phyloP scores from a whole-genome alignment of 441 rosid genomes.

The Manihot esculenta region DNA sequence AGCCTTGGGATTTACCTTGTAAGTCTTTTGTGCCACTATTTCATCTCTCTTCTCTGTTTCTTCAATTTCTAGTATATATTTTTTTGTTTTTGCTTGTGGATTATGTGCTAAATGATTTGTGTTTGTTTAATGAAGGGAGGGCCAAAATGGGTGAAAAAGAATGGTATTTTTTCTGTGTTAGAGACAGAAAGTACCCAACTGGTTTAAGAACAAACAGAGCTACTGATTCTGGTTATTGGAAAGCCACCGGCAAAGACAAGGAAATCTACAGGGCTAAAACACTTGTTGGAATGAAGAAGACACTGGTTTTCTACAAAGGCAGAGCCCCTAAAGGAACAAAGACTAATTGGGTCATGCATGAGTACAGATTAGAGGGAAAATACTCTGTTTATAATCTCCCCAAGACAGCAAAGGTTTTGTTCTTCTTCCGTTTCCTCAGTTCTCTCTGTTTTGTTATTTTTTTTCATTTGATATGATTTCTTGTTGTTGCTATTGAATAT shows the following conservation, averaged over 20 bases:
- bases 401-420: conserved; percentile 61
- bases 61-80: background rate
- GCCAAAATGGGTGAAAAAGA: conserved; percentile 46
- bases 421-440: conserved; percentile 2
- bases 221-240: conserved; percentile 34
- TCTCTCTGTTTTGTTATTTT: background rate
- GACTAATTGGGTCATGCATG: conserved; percentile 93
- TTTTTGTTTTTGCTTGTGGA: background rate
- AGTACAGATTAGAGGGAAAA: conserved; percentile 73
- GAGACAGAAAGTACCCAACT: conserved; percentile 42
- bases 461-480: background rate
- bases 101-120: background rate
- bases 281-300: conserved; percentile 46
- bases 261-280: conserved; percentile 27
- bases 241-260: conserved; percentile 32
- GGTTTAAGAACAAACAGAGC: conserved; percentile 33
- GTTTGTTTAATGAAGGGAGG: conserved; percentile 21
- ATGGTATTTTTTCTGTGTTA: conserved; percentile 39
- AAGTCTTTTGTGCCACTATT: conserved; percentile 4
- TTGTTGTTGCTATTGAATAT: background rate
- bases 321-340: conserved; percentile 53
- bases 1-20: conserved; percentile 91
- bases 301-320: conserved; percentile 44
- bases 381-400: conserved; percentile 58
- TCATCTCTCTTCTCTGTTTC: background rate